Evolutionary conservation across 2,329 filamentous ascomycete species (phyloP).

Genomic region (Sporothrix mexicana): DNA sequence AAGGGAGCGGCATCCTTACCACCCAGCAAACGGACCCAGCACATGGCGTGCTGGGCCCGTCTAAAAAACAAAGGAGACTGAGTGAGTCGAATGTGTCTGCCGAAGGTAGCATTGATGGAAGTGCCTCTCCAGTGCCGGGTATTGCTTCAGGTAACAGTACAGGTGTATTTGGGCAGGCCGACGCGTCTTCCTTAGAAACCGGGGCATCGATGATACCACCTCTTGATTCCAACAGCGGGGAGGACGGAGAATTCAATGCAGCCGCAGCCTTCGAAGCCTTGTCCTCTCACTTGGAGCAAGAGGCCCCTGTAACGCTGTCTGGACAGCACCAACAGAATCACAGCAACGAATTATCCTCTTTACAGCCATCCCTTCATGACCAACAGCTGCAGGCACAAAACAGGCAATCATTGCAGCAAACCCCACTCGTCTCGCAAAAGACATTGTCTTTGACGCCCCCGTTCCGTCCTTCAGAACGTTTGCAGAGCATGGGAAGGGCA

Average conservation of each 20-base stretch:
- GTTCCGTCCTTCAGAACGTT: slow-evolving; percentile 34
- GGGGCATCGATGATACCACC: slow-evolving; percentile 33
- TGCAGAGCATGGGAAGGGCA: slow-evolving; percentile 30
- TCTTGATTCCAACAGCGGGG: slow-evolving; percentile 25
- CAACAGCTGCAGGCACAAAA: slow-evolving; percentile 28
- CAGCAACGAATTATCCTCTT: slow-evolving; percentile 32
- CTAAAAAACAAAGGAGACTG: slow-evolving; percentile 50
- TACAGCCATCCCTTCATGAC: slow-evolving; percentile 23
- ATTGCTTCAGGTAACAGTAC: slow-evolving; percentile 9
- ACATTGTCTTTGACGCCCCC: slow-evolving; percentile 33
- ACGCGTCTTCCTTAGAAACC: slow-evolving; percentile 20
- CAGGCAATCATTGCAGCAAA: slow-evolving; percentile 30
- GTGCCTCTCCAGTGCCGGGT: slow-evolving; percentile 29
- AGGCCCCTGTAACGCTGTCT: slow-evolving; percentile 34
- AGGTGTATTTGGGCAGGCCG: slow-evolving; percentile 4
- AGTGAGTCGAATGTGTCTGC: slow-evolving; percentile 41
- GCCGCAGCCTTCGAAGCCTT: slow-evolving; percentile 34
- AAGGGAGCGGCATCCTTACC: slow-evolving; percentile 2
- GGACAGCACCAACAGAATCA: slow-evolving; percentile 37
- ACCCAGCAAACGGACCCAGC: slow-evolving; percentile 36
- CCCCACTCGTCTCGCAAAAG: slow-evolving; percentile 35
- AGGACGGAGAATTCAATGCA: slow-evolving; percentile 29
- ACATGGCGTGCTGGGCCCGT: slow-evolving; percentile 1
- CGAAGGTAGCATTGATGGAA: slow-evolving; percentile 38
- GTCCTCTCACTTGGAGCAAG: slow-evolving; percentile 36